Evolutionary conservation across 306 rosid species (phyloP), one percentile per base, ranked within the genome.

Genomic region (Herpetospermum pedunculosum): DNA sequence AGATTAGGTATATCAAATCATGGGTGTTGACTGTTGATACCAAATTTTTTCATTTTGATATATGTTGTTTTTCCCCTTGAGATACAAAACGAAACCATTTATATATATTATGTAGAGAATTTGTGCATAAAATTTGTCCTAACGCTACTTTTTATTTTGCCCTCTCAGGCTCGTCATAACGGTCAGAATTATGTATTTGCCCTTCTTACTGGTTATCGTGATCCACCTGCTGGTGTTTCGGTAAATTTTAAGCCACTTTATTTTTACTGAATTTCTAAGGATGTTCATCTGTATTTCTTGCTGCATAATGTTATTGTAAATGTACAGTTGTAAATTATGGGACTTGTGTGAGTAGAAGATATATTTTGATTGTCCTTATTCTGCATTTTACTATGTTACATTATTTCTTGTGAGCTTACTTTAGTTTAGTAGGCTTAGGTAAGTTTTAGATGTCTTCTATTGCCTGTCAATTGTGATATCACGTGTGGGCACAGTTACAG

Each of bases 201-300:
- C 70, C 97, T 94, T 77, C 86, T 92, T 67, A 92, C 96, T 6
- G 98, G 98, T 78, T 92, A 88, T 71, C 98, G 75, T 79, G 96
- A 90, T 54, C 99, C 99, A n/a, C 99, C 97, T 48, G 96, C 99
- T 74, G 96, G 99, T 60, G 87, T 94, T 80, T 77, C 80, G 83
- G 99, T 94, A 91, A 67, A 13, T 79, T 78, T 68, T 77, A 55
- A 40, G 49, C 49, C 52, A 44, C 41, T 44, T 2, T 70, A 32
- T 49, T 34, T 63, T 11, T 29, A 21, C 0, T 28, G 18, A 72
- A 16, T 11, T 12, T 48, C 28, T 9, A 18, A 38, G 12, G 25
- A 43, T 43, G 25, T 68, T 70, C 7, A 41, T 41, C 15, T n/a
- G 38, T 30, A 25, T 54, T 30, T 40, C 15, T 30, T 14, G 6